Evolutionary conservation across 2,329 filamentous ascomycete genomes (phyloP).

Genomic region (Coleophoma eucalyptorum): DNA sequence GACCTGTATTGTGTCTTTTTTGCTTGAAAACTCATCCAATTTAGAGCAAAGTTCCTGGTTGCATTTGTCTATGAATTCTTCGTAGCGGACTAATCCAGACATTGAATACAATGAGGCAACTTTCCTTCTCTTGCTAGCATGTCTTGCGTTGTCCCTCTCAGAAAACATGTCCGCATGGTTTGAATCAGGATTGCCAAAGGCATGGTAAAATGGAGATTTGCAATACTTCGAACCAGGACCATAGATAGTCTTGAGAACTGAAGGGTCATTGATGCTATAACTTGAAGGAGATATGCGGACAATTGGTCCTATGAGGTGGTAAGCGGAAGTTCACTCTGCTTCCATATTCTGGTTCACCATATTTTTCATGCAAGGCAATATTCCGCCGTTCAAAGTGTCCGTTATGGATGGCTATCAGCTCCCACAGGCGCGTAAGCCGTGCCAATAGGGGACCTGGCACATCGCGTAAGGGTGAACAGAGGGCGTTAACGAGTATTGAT

Average conservation of each 20-base stretch:
- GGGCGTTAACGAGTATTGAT: no score
- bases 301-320: conserved; percentile 23
- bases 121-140: conserved; percentile 30
- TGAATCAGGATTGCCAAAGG: conserved; percentile 7
- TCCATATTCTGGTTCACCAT: conserved; percentile 20
- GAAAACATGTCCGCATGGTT: conserved; percentile 21
- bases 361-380: conserved; percentile 28
- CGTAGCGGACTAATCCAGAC: conserved; percentile 39
- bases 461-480: not conserved
- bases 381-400: not conserved
- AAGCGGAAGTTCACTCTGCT: not conserved
- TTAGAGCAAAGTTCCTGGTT: not conserved
- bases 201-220: conserved; percentile 20
- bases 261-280: conserved; percentile 36
- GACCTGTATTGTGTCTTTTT: not conserved
- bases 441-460: not conserved
- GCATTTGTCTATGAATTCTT: conserved; percentile 37
- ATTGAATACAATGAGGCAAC: conserved; percentile 41
- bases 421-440: not conserved
- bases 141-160: conserved; percentile 27
- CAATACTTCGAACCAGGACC: conserved; percentile 31
- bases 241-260: conserved; percentile 34
- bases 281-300: conserved; percentile 40
- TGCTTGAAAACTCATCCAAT: not conserved
- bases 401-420: not conserved